Percentiles rank a stretch among this genome's conserved stretches.
These are phyloP conservation scores for Heracleum sosnowskyi DNA, from an alignment of 129 eudicot species.

Conservation along the genomic window DNA sequence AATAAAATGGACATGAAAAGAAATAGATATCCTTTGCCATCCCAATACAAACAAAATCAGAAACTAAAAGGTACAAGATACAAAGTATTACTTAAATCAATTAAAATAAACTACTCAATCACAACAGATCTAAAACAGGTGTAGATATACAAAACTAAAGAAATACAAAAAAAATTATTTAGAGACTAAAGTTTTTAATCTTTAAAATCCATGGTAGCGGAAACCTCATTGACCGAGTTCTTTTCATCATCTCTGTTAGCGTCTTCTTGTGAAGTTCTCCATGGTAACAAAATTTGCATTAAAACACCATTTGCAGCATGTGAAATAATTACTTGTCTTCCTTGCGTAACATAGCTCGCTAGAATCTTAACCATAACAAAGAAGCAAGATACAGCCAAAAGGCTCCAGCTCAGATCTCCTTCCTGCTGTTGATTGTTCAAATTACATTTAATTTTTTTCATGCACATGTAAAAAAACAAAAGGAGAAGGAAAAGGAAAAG, in stretches of 20 bases:
- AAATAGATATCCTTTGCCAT: no score
- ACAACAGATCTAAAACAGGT: no score
- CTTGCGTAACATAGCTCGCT: slow-evolving; percentile 10
- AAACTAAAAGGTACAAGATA: neutral
- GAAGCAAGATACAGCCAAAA: slow-evolving; percentile 27
- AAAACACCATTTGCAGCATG: slow-evolving; percentile 43
- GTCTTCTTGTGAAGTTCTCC: slow-evolving; percentile 16
- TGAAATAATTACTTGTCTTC: slow-evolving; percentile 17
- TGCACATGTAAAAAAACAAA: neutral
- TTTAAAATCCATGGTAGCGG: neutral
- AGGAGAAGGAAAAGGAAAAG: neutral
- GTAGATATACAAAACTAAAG: neutral
- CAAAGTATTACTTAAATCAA: no score
- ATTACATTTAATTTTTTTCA: neutral
- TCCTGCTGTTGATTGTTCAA: slow-evolving; percentile 19
- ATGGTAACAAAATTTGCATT: slow-evolving; percentile 35
- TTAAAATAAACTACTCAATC: neutral
- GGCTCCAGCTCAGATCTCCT: slow-evolving; percentile 11
- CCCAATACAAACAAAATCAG: no score
- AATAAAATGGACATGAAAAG: neutral
- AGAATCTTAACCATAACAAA: slow-evolving; percentile 25
- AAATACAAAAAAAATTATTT: neutral
- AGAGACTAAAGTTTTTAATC: neutral
- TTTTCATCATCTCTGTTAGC: neutral
- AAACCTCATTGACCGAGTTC: neutral